Percentiles rank a stretch among this genome's conserved stretches.
Evolutionary conservation across 2,329 filamentous ascomycete species (phyloP).

Genomic region (Fusarium nodosum): DNA sequence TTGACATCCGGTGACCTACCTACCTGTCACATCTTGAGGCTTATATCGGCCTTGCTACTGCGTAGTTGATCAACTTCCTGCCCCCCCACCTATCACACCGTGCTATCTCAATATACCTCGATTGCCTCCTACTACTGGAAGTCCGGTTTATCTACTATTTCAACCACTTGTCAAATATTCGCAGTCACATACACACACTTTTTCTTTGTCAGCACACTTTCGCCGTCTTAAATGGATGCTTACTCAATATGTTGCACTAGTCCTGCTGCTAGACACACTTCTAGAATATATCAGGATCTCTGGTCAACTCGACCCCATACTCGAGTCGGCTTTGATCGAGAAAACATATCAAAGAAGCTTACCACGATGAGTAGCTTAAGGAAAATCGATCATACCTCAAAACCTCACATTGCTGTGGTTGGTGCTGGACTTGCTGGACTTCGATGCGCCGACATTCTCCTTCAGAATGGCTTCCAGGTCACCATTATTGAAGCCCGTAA

Average conservation of each 20-base stretch:
- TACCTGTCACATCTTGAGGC: slow-evolving; percentile 35
- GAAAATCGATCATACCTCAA: slow-evolving; percentile 38
- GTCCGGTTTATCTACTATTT: slow-evolving; percentile 25
- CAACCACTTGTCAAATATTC: slow-evolving; percentile 10
- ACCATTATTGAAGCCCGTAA: slow-evolving; percentile 77
- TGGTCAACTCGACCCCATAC: slow-evolving; percentile 57
- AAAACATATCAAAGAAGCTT: slow-evolving; percentile 50
- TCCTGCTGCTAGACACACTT: slow-evolving; percentile 58
- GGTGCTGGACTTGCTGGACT: slow-evolving; percentile 79
- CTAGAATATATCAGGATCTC: slow-evolving; percentile 66
- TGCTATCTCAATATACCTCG: slow-evolving; percentile 18
- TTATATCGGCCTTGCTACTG: slow-evolving; percentile 42
- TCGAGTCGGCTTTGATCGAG: slow-evolving; percentile 52
- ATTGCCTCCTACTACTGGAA: slow-evolving; percentile 37
- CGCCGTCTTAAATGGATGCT: slow-evolving; percentile 63
- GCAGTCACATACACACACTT: slow-evolving; percentile 5
- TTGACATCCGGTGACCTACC: slow-evolving; percentile 40
- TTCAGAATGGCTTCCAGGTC: slow-evolving; percentile 74
- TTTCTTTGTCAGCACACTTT: slow-evolving; percentile 13
- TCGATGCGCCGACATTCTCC: slow-evolving; percentile 76
- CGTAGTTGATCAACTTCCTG: slow-evolving; percentile 7
- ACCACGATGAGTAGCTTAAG: slow-evolving; percentile 51
- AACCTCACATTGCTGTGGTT: slow-evolving; percentile 73
- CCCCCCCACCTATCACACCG: slow-evolving; percentile 29
- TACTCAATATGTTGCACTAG: slow-evolving; percentile 65